Percentiles rank a stretch among this genome's conserved stretches.
These are phyloP conservation scores for Cytospora mali DNA, from an alignment of 2,329 filamentous ascomycete species.

Conservation along the genomic window DNA sequence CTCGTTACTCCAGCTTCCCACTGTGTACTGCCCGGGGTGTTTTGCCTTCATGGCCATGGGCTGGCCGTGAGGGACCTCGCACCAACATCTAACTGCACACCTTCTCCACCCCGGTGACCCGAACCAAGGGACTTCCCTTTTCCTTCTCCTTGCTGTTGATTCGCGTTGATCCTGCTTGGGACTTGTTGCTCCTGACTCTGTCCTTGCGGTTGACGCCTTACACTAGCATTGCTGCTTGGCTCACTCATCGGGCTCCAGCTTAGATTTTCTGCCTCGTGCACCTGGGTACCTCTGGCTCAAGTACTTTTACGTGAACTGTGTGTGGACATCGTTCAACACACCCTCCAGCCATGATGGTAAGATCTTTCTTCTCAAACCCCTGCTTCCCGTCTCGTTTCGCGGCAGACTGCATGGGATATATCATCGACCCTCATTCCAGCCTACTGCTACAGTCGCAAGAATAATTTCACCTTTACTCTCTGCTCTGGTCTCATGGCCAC, in stretches of 20 bases:
- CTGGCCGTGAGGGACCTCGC: constrained; percentile 20
- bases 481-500: constrained; percentile 10
- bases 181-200: constrained; percentile 23
- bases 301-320: constrained; percentile 36
- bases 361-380: constrained; percentile 36
- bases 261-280: constrained; percentile 19
- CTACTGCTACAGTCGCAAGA: constrained; percentile 23
- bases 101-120: constrained; percentile 18
- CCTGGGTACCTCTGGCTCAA: constrained; percentile 27
- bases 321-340: constrained; percentile 41
- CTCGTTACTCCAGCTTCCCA: constrained; percentile 16
- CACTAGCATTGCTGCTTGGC: constrained; percentile 21
- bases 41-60: constrained; percentile 16
- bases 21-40: constrained; percentile 19
- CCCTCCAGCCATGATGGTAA: constrained; percentile 53
- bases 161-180: constrained; percentile 22
- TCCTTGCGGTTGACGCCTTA: constrained; percentile 18
- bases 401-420: constrained; percentile 51
- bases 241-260: constrained; percentile 22
- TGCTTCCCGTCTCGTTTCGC: constrained; percentile 42
- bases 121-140: constrained; percentile 17
- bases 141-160: constrained; percentile 27
- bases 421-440: constrained; percentile 39
- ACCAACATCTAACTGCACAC: constrained; percentile 15
- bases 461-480: constrained; percentile 13